Evolutionary conservation across 345 rosid species (phyloP), one percentile per base, ranked within the genome.

Genomic region (Eucalyptus globulus): DNA sequence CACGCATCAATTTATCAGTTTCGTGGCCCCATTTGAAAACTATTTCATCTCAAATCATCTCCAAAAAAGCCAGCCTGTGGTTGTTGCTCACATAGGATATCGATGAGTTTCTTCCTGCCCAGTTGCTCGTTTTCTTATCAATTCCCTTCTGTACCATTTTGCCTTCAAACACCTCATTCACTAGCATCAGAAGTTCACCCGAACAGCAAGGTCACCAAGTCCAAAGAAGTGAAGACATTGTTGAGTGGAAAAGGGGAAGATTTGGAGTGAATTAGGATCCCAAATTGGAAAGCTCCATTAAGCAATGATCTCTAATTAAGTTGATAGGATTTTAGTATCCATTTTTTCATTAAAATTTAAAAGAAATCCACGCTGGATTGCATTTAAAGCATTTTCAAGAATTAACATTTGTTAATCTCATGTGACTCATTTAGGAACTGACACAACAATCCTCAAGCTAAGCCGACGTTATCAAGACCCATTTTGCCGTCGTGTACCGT

Each of bases 401-500:
- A 69, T 31, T 69, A 16, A 16, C 24, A 0, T 17, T 69, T 69
- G 80, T 34, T 34, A 69, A 69, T 69, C 1, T 69, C 43, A 69
- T 17, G 80, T 5, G 81, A 17, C 44, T 9, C 11, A 17, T 19
- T 8, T 21, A 34, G 11, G 14, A 9, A 8, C 6, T 2, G 2
- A 69, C 24, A 69, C 0, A 1, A 69, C 8, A 34, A 3, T 34
- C 11, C 43, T 34, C 21, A 69, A 5, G 80, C 21, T 6, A 34
- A 19, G 80, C 15, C 0, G 3, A 1, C 9, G 2, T 19, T 21
- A 13, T 37, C 15, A 34, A 0, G 7, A 19, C 15, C 29, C 27
- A 21, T 76, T 76, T 37, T 12, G 47, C 5, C 5, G 0, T 40
- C 7, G 4, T 1, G 27, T 4, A 19, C 83, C 2, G 1, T 0